These are phyloP conservation scores for Stevia rebaudiana DNA, from an alignment of 140 eudicot genomes.

Conservation along the genomic window DNA sequence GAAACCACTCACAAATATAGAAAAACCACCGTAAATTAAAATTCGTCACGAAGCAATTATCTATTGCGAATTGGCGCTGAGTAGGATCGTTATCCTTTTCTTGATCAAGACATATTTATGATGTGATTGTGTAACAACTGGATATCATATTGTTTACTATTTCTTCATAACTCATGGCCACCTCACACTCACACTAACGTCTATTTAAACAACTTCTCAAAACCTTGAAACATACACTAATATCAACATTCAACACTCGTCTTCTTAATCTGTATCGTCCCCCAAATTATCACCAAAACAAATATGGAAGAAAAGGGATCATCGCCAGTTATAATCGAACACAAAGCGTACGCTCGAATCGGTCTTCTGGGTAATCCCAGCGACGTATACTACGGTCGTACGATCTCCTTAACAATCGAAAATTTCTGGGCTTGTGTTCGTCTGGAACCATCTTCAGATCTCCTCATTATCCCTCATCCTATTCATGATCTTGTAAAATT, in stretches of 20 bases:
- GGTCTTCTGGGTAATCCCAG: slow-evolving; percentile 89
- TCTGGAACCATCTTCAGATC: slow-evolving; percentile 63
- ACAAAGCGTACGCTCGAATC: slow-evolving; percentile 72
- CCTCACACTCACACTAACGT: too few relatives aligned
- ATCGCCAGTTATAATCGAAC: slow-evolving; percentile 42
- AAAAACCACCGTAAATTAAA: too few relatives aligned
- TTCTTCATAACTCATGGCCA: too few relatives aligned
- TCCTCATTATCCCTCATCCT: slow-evolving; percentile 73
- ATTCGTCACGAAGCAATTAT: too few relatives aligned
- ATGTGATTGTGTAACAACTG: neutral
- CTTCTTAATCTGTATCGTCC: neutral
- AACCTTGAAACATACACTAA: neutral
- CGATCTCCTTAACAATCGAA: slow-evolving; percentile 63
- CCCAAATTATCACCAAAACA: neutral
- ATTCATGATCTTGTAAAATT: slow-evolving; percentile 72
- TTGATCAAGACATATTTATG: too few relatives aligned
- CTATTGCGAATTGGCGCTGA: neutral
- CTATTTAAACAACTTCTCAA: neutral
- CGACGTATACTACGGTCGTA: slow-evolving; percentile 73
- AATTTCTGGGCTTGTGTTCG: slow-evolving; percentile 82
- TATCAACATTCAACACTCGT: neutral
- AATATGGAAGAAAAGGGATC: slow-evolving; percentile 19
- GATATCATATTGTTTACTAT: neutral
- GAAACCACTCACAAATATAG: too few relatives aligned
- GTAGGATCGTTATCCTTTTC: neutral